These are phyloP conservation scores for Epithele typhae DNA, from an alignment of 768 basidiomycete genomes.

Conservation along the genomic window DNA sequence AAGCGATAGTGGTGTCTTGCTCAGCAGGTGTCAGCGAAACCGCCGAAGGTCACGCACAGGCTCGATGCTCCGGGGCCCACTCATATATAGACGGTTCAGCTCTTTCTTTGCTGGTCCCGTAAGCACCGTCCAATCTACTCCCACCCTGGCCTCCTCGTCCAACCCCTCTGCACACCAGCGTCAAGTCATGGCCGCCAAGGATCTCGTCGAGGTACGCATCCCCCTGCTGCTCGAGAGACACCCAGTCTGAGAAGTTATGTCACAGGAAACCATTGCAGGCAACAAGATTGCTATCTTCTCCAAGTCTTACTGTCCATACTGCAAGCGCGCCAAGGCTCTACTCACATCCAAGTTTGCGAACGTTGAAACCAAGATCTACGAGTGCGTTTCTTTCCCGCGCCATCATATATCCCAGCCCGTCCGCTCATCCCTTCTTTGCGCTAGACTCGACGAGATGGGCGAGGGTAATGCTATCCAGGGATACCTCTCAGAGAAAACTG, in stretches of 20 bases:
- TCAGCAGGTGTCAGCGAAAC: slow-evolving; percentile 3
- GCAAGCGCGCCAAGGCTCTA: slow-evolving; percentile 35
- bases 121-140: slow-evolving; percentile 13
- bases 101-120: slow-evolving; percentile 14
- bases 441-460: slow-evolving; percentile 53
- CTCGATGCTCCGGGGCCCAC: slow-evolving; percentile 19
- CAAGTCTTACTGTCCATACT: slow-evolving; percentile 39
- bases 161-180: slow-evolving; percentile 29
- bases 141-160: slow-evolving; percentile 27
- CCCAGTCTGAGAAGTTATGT: background rate
- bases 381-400: slow-evolving; percentile 24
- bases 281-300: slow-evolving; percentile 38
- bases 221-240: background rate
- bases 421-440: too few species aligned
- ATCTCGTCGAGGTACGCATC: slow-evolving; percentile 37
- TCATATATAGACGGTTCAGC: slow-evolving; percentile 21
- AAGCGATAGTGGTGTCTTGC: background rate
- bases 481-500: slow-evolving; percentile 60
- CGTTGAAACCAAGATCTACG: slow-evolving; percentile 28
- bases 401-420: background rate
- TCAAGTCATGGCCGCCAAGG: slow-evolving; percentile 27
- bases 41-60: too few species aligned
- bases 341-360: slow-evolving; percentile 29
- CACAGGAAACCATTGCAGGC: slow-evolving; percentile 29
- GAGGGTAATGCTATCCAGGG: slow-evolving; percentile 62